These are phyloP conservation scores for Russula olivacea DNA, from an alignment of 768 basidiomycete genomes.

Conservation along the genomic window DNA sequence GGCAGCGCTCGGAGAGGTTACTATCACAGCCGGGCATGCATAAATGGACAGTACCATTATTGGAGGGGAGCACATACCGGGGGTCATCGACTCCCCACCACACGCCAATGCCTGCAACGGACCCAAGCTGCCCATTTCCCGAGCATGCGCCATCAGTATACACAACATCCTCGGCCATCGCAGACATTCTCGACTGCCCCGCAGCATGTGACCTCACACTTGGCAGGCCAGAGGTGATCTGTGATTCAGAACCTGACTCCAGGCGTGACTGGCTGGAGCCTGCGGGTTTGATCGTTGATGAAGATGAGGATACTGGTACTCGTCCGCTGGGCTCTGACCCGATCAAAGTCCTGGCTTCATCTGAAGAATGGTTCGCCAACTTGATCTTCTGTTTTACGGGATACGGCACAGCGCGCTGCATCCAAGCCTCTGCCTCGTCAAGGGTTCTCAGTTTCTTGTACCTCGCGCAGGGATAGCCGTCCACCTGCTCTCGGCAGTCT, in stretches of 20 bases:
- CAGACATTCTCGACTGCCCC: constrained; percentile 11
- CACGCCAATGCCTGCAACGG: constrained; percentile 79
- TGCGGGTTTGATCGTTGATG: background rate
- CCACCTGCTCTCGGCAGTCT: constrained; percentile 64
- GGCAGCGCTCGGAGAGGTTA: constrained; percentile 77
- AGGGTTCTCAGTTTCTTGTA: constrained; percentile 62
- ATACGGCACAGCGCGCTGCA: constrained; percentile 24
- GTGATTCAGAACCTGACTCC: background rate
- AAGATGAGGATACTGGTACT: background rate
- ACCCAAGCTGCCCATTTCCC: constrained; percentile 64
- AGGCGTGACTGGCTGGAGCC: background rate
- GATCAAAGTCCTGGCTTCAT: background rate
- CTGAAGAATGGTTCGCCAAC: background rate
- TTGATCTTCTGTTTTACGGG: background rate
- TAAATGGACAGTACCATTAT: background rate
- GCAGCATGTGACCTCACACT: background rate
- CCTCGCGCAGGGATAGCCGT: constrained; percentile 52
- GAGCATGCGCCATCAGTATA: constrained; percentile 87
- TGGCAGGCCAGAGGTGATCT: background rate
- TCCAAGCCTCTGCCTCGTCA: constrained; percentile 55
- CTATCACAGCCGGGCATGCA: constrained; percentile 36
- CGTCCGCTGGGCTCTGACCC: background rate
- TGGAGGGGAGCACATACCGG: constrained; percentile 38
- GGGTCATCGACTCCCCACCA: constrained; percentile 76
- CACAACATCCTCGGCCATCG: constrained; percentile 44